Percentiles rank a stretch among this genome's conserved stretches.
phyloP scores from a whole-genome alignment of 441 rosid species.

The Adansonia madagascariensis region DNA sequence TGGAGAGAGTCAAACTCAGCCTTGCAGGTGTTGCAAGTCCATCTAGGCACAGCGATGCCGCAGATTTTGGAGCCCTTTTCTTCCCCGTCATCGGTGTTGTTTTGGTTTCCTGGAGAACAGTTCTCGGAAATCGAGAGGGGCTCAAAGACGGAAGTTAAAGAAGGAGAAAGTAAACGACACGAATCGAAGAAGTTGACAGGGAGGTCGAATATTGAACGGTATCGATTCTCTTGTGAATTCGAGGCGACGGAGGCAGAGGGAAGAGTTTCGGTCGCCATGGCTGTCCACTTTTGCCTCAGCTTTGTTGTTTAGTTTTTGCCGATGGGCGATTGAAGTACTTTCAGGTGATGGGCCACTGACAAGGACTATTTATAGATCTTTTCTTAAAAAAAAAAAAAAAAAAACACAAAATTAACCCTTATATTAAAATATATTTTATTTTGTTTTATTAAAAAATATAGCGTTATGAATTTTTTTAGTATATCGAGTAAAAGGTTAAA shows the following conservation, averaged over 20 bases:
- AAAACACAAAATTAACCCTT: too few relatives aligned
- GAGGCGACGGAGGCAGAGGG: slow-evolving; percentile 27
- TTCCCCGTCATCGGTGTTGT: slow-evolving; percentile 35
- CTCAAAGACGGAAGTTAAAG: slow-evolving; percentile 38
- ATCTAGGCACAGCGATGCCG: slow-evolving; percentile 46
- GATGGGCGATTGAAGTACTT: too few relatives aligned
- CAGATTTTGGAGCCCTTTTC: slow-evolving; percentile 39
- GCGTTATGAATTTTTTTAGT: too few relatives aligned
- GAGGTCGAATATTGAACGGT: slow-evolving; percentile 69
- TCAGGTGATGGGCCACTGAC: too few relatives aligned
- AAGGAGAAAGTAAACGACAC: slow-evolving; percentile 58
- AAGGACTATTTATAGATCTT: too few relatives aligned
- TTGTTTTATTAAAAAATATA: too few relatives aligned
- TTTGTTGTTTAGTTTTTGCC: too few relatives aligned
- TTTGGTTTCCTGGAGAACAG: slow-evolving; percentile 32
- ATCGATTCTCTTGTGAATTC: slow-evolving; percentile 41
- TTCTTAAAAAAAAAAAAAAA: too few relatives aligned
- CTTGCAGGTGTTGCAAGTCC: slow-evolving; percentile 91
- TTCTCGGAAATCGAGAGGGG: slow-evolving; percentile 29
- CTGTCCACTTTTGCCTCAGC: neutral
- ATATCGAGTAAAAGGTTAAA: too few relatives aligned
- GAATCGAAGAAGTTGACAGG: slow-evolving; percentile 65
- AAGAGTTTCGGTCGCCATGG: slow-evolving; percentile 44
- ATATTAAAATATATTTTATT: too few relatives aligned
- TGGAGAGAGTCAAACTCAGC: slow-evolving; percentile 79